Base-by-base conservation (phyloP, 768 basidiomycete species). In the Suillus americanus region DNA sequence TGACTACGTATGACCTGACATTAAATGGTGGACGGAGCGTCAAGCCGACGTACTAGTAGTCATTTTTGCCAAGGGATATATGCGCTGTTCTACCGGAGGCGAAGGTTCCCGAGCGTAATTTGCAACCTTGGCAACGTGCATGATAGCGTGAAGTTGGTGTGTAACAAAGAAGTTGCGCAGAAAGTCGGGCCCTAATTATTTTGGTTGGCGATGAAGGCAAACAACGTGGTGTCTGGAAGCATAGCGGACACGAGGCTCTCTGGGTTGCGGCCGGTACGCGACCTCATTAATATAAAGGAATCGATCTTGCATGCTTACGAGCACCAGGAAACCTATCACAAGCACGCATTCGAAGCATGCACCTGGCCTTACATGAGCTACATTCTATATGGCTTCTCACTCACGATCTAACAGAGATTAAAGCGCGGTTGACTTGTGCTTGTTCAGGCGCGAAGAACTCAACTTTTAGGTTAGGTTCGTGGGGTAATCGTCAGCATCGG, bases 131-230 rank as follows among this genome's bases (percentile, higher is more conserved):
- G 82, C 9, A 80, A 85, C 67, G 68, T 81, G 5, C 75, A 74
- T 23, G 72, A 74, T 18, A 75, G 79, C 6, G 69, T 86, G 37
- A 72, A 72, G 61, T 70, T 75, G 23, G 73, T 89, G 6, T 82
- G 84, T 61, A 86, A 84, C 0, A 74, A 81, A 3, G 79, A 82
- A 25, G 71, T 85, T 10, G 79, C 75, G 1, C 67, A 77, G 45
- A 77, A 79, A 71, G 77, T 88, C 64, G 80, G 82, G 62, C 78
- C 81, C n/a, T n/a, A n/a, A n/a, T 73, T 89, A 16, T 86, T 89
- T 90, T 85, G 89, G 43, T 68, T 91, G 63, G 82, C 71, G 74
- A 78, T 45, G 87, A 93, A 75, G 87, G 89, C 2, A 88, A 91
- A 70, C 68, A 87, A 30, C 77, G 81, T 23, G 84, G 84, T 0